phyloP scores from a whole-genome alignment of 768 basidiomycete species.

The Hirschioporus abietinus region DNA sequence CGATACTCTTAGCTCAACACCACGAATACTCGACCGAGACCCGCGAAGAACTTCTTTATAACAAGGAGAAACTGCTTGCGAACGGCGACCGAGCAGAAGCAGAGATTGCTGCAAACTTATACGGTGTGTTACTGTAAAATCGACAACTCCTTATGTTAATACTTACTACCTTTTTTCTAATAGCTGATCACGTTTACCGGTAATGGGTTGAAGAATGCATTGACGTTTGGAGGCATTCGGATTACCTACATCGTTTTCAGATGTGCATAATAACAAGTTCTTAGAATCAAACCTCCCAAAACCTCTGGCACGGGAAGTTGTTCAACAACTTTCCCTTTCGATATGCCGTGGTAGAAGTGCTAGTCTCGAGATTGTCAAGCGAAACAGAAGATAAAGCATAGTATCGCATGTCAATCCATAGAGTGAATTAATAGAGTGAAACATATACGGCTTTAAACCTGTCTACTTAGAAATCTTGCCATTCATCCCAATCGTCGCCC shows the following conservation, averaged over 20 bases:
- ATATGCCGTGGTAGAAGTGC: too few relatives aligned
- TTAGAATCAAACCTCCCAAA: neutral
- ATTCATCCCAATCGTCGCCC: conserved; percentile 66
- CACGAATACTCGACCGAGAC: conserved; percentile 97
- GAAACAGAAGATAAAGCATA: neutral
- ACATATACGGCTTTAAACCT: neutral
- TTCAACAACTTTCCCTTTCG: too few relatives aligned
- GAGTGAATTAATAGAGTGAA: too few relatives aligned
- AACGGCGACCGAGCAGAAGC: conserved; percentile 97
- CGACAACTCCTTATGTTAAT: neutral
- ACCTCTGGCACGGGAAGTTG: too few relatives aligned
- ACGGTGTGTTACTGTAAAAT: conserved; percentile 41
- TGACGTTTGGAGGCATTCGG: neutral
- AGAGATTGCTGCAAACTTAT: conserved; percentile 92
- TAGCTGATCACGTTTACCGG: conserved; percentile 9
- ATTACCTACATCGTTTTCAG: neutral
- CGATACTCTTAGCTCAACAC: conserved; percentile 70
- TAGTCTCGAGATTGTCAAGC: too few relatives aligned
- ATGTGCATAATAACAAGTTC: neutral
- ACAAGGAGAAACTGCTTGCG: conserved; percentile 96
- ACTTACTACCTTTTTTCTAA: neutral
- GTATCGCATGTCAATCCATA: neutral
- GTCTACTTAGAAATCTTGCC: conserved; percentile 65
- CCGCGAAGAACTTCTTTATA: conserved; percentile 96
- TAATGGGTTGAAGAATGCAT: neutral